Conservation (phyloP, 2,329 filamentous ascomycete genomes). For the Nemania serpens region DNA sequence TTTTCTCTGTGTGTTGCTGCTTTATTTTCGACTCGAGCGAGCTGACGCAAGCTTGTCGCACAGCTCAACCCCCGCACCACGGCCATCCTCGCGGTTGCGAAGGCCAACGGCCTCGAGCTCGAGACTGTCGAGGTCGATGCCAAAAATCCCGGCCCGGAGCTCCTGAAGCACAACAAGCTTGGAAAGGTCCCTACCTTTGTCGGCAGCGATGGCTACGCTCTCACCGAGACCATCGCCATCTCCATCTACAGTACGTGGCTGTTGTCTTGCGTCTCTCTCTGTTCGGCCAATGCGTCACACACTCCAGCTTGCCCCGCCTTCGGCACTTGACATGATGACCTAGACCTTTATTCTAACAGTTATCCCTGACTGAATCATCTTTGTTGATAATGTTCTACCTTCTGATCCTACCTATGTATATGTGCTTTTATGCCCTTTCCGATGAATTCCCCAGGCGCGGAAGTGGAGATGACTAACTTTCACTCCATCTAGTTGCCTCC, state of each 20-base stretch:
- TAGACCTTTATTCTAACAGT: conserved; percentile 78
- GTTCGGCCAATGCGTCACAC: conserved; percentile 16
- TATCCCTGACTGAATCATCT: conserved; percentile 96
- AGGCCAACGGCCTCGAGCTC: conserved; percentile 94
- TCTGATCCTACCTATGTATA: conserved; percentile 62
- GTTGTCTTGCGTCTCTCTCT: conserved; percentile 21
- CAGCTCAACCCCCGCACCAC: conserved; percentile 90
- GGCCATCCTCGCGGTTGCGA: conserved; percentile 88
- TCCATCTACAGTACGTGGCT: conserved; percentile 89
- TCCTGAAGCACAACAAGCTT: conserved; percentile 83
- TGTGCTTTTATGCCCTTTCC: conserved; percentile 34
- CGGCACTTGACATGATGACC: conserved; percentile 64
- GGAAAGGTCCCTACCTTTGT: conserved; percentile 93
- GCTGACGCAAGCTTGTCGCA: conserved; percentile 39
- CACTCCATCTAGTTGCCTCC: conserved; percentile 74
- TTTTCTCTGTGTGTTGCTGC: conserved; percentile 16
- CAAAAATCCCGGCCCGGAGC: conserved; percentile 71
- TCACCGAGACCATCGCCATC: conserved; percentile 91
- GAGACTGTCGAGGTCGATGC: conserved; percentile 78
- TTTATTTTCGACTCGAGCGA: conserved; percentile 21
- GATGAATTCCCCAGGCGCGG: conserved; percentile 23
- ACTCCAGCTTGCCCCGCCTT: conserved; percentile 20
- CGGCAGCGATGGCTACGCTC: conserved; percentile 85
- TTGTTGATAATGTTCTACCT: conserved; percentile 90
- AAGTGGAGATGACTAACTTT: conserved; percentile 39